phyloP scores from a whole-genome alignment of 2,329 filamentous ascomycete species.

The Calonectria honghensis region DNA sequence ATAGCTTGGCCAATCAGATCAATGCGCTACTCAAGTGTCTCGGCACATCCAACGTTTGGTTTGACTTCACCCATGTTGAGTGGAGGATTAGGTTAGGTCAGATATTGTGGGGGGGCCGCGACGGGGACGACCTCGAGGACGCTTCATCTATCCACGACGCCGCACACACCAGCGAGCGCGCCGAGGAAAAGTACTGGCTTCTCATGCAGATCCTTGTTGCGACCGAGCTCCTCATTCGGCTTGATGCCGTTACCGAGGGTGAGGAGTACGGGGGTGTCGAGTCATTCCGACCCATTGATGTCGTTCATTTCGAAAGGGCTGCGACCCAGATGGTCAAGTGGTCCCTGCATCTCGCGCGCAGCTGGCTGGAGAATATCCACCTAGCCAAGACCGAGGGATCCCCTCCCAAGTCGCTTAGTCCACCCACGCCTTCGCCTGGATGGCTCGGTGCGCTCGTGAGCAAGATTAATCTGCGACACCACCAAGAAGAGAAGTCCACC shows the following conservation, averaged over 20 bases:
- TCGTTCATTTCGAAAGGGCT: slow-evolving; percentile 77
- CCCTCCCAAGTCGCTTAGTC: slow-evolving; percentile 35
- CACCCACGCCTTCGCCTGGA: slow-evolving; percentile 45
- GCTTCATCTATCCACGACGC: slow-evolving; percentile 71
- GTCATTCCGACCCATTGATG: slow-evolving; percentile 72
- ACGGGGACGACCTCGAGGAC: slow-evolving; percentile 72
- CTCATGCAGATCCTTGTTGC: slow-evolving; percentile 79
- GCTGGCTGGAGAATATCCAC: slow-evolving; percentile 81
- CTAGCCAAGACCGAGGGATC: slow-evolving; percentile 67
- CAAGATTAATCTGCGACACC: slow-evolving; percentile 68
- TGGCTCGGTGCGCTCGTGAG: slow-evolving; percentile 77
- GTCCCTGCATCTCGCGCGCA: slow-evolving; percentile 78
- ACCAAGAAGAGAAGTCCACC: slow-evolving; percentile 59
- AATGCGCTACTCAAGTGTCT: slow-evolving; percentile 80
- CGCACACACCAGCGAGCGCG: slow-evolving; percentile 69
- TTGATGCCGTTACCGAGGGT: slow-evolving; percentile 78
- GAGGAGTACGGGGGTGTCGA: slow-evolving; percentile 71
- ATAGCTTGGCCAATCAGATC: slow-evolving; percentile 82
- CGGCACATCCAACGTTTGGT: slow-evolving; percentile 80
- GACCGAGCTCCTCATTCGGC: slow-evolving; percentile 78
- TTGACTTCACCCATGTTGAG: slow-evolving; percentile 84
- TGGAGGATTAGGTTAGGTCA: slow-evolving; percentile 85
- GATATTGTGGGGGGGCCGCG: slow-evolving; percentile 78
- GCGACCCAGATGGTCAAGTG: slow-evolving; percentile 79
- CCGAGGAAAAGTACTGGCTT: slow-evolving; percentile 80